Base-by-base conservation (phyloP, 2,329 filamentous ascomycete species). In the Cladorrhinum sp. region DNA sequence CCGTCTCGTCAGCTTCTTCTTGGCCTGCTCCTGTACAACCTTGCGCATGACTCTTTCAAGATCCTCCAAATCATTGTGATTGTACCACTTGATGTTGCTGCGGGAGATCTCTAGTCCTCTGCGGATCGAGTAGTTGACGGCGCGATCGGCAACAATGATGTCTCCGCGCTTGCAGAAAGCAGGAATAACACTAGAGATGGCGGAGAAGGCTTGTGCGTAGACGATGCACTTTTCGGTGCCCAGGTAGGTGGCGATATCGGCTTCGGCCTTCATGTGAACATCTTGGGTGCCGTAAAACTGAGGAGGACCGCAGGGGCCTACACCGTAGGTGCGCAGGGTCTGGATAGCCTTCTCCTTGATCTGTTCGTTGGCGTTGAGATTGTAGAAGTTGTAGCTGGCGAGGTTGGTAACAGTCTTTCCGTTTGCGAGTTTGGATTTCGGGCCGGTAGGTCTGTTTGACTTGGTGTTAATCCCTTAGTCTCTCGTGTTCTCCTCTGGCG, bases 231-330 rank as follows among this genome's bases (percentile, higher is more conserved):
- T 88, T 58, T 93, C 87, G 1, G 91, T 91, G 23, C 95, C 95
- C 24, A 99, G 77, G 73, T 94, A 96, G 9, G 90, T 85, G 23
- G 95, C 92, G 71, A 99, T 93, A 73, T 98, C 94, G 60, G 91
- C 86, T 77, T 99, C 95, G 16, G 92, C 92, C 80, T 96, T 95
- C 86, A 97, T 94, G 76, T 99, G 95, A 51, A 98, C 93, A 76
- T 99, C 95, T 74, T 98, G 94, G 30, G 92, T 99, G 66, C 93
- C 95, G 78, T 99, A 99, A 79, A 99, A 99, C 66, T 96, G 93
- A 5, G 95, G 95, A 18, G 95, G 95, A 20, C 95, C 95, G 73
- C 95, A 99, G 60, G 95, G 94, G 8, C 95, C 96, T 46, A 99
- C 96, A 60, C 95, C 95, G 70, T 99, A 99, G 20, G 91, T 96